phyloP scores from a whole-genome alignment of 2,329 filamentous ascomycete genomes.

The Penicillium hesseltinei region DNA sequence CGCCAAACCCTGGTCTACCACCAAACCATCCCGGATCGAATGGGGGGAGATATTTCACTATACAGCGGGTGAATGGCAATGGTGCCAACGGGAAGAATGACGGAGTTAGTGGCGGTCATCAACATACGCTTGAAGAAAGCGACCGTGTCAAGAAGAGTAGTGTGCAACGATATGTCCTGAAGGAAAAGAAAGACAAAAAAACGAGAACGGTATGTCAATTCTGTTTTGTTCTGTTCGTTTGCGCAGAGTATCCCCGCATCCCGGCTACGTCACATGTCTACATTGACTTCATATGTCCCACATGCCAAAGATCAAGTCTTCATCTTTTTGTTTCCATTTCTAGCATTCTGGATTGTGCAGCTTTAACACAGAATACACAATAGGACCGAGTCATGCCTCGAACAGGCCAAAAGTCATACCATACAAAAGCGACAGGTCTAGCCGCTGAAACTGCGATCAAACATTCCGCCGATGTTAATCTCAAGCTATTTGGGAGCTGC shows the following conservation, averaged over 20 bases:
- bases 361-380: constrained; percentile 12
- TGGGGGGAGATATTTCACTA: constrained; percentile 65
- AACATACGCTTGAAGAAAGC: constrained; percentile 69
- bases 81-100: constrained; percentile 70
- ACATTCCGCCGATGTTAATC: constrained; percentile 65
- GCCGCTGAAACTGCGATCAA: constrained; percentile 68
- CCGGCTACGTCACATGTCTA: constrained; percentile 22
- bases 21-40: constrained; percentile 48
- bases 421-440: constrained; percentile 69
- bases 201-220: constrained; percentile 53
- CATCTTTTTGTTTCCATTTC: background rate
- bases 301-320: background rate
- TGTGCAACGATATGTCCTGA: constrained; percentile 64
- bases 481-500: constrained; percentile 79
- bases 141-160: constrained; percentile 81
- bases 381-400: constrained; percentile 46
- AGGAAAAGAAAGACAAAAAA: constrained; percentile 64
- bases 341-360: constrained; percentile 5
- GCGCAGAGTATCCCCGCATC: constrained; percentile 13
- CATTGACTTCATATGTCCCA: background rate
- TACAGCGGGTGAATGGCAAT: constrained; percentile 75
- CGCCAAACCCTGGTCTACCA: constrained; percentile 41
- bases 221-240: constrained; percentile 13
- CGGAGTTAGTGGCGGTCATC: constrained; percentile 69
- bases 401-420: constrained; percentile 63